These are phyloP conservation scores for Candida golubevii DNA, from an alignment of 805 yeast genomes.

Conservation along the genomic window DNA sequence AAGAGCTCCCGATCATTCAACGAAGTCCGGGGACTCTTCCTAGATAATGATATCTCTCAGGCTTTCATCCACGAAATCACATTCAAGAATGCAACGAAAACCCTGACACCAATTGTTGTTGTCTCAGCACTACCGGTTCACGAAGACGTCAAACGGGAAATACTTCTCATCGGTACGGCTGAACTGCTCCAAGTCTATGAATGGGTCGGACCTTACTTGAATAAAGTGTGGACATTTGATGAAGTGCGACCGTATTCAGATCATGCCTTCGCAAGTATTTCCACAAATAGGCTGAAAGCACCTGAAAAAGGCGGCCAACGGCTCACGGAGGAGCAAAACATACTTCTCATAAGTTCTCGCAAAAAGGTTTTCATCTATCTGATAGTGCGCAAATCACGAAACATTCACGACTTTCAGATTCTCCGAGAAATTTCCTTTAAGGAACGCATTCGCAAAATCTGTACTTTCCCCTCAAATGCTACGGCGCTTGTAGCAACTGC, in stretches of 20 bases:
- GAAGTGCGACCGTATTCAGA: slow-evolving; percentile 14
- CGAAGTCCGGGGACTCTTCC: slow-evolving; percentile 21
- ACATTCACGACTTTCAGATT: slow-evolving; percentile 27
- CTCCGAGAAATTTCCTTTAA: slow-evolving; percentile 21
- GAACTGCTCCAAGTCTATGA: slow-evolving; percentile 26
- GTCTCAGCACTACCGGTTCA: slow-evolving; percentile 15
- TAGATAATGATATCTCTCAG: slow-evolving; percentile 18
- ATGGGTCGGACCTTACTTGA: slow-evolving; percentile 31
- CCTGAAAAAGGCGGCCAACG: neutral
- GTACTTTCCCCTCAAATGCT: slow-evolving; percentile 6
- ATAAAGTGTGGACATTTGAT: slow-evolving; percentile 27
- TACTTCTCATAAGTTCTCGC: slow-evolving; percentile 27
- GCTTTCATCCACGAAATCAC: slow-evolving; percentile 19
- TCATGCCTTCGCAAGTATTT: neutral
- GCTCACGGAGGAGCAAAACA: slow-evolving; percentile 3
- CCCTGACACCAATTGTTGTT: slow-evolving; percentile 17
- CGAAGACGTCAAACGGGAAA: slow-evolving; percentile 19
- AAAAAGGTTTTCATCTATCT: slow-evolving; percentile 28
- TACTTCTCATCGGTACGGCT: slow-evolving; percentile 22
- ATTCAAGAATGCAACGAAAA: slow-evolving; percentile 19
- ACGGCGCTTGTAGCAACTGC: slow-evolving; percentile 18
- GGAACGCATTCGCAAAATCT: slow-evolving; percentile 27
- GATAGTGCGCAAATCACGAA: slow-evolving; percentile 27
- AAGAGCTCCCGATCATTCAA: slow-evolving; percentile 22
- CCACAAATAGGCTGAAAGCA: neutral